These are phyloP conservation scores for Colletotrichum endophyticum DNA, from an alignment of 2,329 filamentous ascomycete genomes.

Conservation along the genomic window DNA sequence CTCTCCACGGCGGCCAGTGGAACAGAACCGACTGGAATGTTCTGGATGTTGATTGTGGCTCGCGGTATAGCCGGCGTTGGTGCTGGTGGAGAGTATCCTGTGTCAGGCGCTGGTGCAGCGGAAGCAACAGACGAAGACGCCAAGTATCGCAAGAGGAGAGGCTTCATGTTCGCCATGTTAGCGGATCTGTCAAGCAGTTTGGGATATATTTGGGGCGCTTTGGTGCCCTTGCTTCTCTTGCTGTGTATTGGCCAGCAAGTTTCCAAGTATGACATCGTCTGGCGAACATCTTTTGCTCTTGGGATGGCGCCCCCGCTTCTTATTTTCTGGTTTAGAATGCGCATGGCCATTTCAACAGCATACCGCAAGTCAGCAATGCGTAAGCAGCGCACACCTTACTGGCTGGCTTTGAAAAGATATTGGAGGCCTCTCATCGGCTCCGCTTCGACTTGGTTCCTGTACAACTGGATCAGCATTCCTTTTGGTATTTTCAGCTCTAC, in stretches of 20 bases:
- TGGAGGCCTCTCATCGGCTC: conserved; percentile 54
- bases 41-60: conserved; percentile 55
- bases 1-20: conserved; percentile 51
- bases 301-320: conserved; percentile 53
- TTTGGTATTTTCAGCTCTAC: conserved; percentile 61
- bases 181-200: conserved; percentile 54
- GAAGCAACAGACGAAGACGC: conserved; percentile 58
- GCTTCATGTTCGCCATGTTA: conserved; percentile 63
- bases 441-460: conserved; percentile 54
- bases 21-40: conserved; percentile 39
- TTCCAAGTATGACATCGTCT: conserved; percentile 47
- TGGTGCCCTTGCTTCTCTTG: conserved; percentile 55
- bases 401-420: conserved; percentile 50
- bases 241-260: conserved; percentile 51
- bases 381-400: conserved; percentile 50
- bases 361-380: conserved; percentile 52
- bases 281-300: conserved; percentile 55
- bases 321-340: conserved; percentile 58
- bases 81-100: conserved; percentile 58
- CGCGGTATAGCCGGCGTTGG: conserved; percentile 46
- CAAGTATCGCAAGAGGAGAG: conserved; percentile 48
- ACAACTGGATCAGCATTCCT: conserved; percentile 60
- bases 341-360: conserved; percentile 55
- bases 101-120: conserved; percentile 51
- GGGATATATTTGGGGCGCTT: conserved; percentile 54